Evolutionary conservation across 352 stramenopile genomes (phyloP), one percentile per base, ranked within the genome.

Genomic region (Phytophthora uliginosa): DNA sequence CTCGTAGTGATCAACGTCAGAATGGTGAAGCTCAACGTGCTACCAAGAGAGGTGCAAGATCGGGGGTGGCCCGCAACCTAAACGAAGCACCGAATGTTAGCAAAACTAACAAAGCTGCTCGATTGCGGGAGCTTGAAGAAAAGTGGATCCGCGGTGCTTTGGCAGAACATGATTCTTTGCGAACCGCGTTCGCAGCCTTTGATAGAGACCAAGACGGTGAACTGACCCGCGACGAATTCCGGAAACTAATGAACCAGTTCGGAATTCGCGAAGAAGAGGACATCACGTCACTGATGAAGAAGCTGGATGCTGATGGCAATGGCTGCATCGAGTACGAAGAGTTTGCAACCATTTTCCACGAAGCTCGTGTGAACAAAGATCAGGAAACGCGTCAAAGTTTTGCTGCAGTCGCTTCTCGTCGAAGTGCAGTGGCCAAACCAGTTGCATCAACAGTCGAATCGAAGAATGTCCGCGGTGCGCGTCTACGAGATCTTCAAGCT

Each of bases 261-360:
- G 84, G 84, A 0, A 79, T 91, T 28, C 77, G 53, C 7, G 65
- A 83, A 10, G 68, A 77, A 55, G 69, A 83, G 4, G 79, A 92
- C 40, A 73, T 93, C 28, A 60, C 74, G 4, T 58, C 69, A 9
- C 61, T 92, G n/a, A 79, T 86, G 31, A 77, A 79, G 28, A 77
- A 76, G 0, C 48, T 92, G 4, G 84, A 92, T 52, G 52, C 71
- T 0, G 83, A 92, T 38, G 38, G 56, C 7, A 88, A 82, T 2
- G 84, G 78, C 0, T 65, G 67, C 8, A 82, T 94, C 28, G 79
- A 87, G 34, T 94, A 84, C 31, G 84, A 92, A 28, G 85, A 93
- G 45, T 94, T 94, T 63, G 58, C 66, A 2, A 85, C 74, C 2
- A 72, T 90, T n/a, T 94, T 93, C 61, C 74, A 89, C 38, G 82